Evolutionary conservation across 2,329 filamentous ascomycete genomes (phyloP).

Genomic region (Pyricularia sp.): DNA sequence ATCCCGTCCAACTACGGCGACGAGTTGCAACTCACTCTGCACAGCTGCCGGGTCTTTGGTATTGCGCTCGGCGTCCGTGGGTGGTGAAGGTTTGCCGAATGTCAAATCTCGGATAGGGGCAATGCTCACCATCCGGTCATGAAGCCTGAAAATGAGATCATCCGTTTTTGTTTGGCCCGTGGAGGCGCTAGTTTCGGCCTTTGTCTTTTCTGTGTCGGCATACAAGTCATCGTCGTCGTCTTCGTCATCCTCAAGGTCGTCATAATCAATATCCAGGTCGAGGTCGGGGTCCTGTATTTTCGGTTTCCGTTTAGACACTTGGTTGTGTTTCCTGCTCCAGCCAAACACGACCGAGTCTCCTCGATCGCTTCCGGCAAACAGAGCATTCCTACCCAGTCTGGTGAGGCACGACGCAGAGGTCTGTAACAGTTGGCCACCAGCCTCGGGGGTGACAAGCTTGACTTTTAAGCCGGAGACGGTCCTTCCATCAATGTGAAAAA

Average conservation of each 20-base stretch:
- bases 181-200: slow-evolving; percentile 19
- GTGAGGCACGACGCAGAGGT: slow-evolving; percentile 56
- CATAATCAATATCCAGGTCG: slow-evolving; percentile 36
- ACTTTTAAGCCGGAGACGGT: slow-evolving; percentile 81
- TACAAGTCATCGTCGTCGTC: slow-evolving; percentile 50
- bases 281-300: slow-evolving; percentile 43
- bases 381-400: slow-evolving; percentile 49
- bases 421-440: slow-evolving; percentile 49
- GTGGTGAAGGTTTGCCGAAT: slow-evolving; percentile 43
- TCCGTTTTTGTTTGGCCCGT: slow-evolving; percentile 36
- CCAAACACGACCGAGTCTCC: slow-evolving; percentile 70
- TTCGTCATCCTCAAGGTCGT: slow-evolving; percentile 35
- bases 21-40: slow-evolving; percentile 44
- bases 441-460: slow-evolving; percentile 46
- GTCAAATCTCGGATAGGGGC: slow-evolving; percentile 68
- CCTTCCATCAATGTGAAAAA: slow-evolving; percentile 78
- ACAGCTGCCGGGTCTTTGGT: slow-evolving; percentile 29
- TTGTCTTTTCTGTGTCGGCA: slow-evolving; percentile 36
- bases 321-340: slow-evolving; percentile 56
- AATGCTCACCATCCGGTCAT: slow-evolving; percentile 65
- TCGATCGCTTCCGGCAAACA: slow-evolving; percentile 81
- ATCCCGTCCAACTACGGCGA: slow-evolving; percentile 50
- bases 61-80: slow-evolving; percentile 28
- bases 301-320: slow-evolving; percentile 48
- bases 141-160: slow-evolving; percentile 59